Conservation (phyloP, 495 filamentous ascomycete genomes). For the Sphaerosporella brunnea region DNA sequence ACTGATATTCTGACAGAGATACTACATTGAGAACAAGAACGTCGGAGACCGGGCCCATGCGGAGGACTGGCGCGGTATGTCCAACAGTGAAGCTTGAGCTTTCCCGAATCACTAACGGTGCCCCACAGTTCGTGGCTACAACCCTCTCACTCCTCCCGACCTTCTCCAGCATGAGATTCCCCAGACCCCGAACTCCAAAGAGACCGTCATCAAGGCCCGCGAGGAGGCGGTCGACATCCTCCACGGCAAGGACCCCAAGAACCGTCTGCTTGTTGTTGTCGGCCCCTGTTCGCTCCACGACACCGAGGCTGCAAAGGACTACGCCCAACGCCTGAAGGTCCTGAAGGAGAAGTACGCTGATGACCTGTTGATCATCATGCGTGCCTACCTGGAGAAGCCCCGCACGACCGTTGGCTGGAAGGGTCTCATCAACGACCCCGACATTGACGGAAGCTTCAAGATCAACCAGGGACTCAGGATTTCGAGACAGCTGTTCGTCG, state of each 20-base stretch:
- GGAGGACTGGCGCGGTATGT: constrained; percentile 83
- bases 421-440: constrained; percentile 95
- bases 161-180: constrained; percentile 90
- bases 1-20: constrained; percentile 30
- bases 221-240: constrained; percentile 67
- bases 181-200: constrained; percentile 56
- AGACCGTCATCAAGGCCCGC: constrained; percentile 64
- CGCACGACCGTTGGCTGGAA: constrained; percentile 99
- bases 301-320: constrained; percentile 76
- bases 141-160: constrained; percentile 81
- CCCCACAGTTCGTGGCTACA: constrained; percentile 61
- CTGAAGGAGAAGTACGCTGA: constrained; percentile 79
- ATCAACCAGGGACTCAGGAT: constrained; percentile 92
- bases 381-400: constrained; percentile 96
- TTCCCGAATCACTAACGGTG: constrained; percentile 1
- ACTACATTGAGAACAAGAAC: constrained; percentile 79
- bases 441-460: constrained; percentile 95
- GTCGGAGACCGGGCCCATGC: constrained; percentile 62
- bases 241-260: constrained; percentile 54
- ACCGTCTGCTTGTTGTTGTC: constrained; percentile 75
- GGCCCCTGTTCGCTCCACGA: constrained; percentile 98
- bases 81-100: neutral
- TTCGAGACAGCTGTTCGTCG: constrained; percentile 82
- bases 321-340: constrained; percentile 65
- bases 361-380: constrained; percentile 90